Evolutionary conservation across 768 basidiomycete genomes (phyloP), one percentile per base, ranked within the genome.

Genomic region (Naganishia vishniacii): DNA sequence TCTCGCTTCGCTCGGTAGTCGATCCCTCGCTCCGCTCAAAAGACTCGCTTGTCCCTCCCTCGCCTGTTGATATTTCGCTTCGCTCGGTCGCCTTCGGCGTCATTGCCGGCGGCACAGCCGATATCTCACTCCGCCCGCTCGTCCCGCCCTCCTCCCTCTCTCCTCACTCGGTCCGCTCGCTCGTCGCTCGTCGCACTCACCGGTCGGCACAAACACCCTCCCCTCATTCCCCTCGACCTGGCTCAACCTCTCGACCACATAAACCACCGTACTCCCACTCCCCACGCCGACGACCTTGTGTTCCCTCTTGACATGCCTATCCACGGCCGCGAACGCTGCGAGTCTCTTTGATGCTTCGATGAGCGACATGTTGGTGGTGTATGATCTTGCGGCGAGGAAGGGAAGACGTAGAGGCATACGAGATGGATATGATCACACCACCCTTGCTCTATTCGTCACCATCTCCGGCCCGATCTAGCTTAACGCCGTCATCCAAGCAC

Each of bases 281-380:
- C 79, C 79, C 23, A 80, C 78, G 15, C 79, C 79, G 34, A 80
- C 77, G 70, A 88, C 92, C 80, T 85, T 87, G 78, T 97, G 87
- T 69, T 90, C 83, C 28, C 86, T 83, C 62, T 82, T 82, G 32
- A 99, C 82, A 78, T 97, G 88, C 53, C 84, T 82, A 75, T 98
- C 94, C 1, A 99, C 94, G 0, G 95, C 95, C 0, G 89, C 88
- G 79, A 85, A 93, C 3, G 95, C 95, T 9, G 95, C 95, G 18
- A 94, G 82, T 59, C 84, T 82, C 79, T 99, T 99, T 18, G 91
- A 85, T 59, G 82, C 82, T 71, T 98, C 94, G 42, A 98, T 78
- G 28, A 73, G 37, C 40, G 48, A 4, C 29, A n/a, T 28, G 49
- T 29, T 25, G 12, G 49, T 34, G 11, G 28, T 29, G 23, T 6